Base-by-base conservation (phyloP, 345 rosid genomes). In the Raphanus sativus region DNA sequence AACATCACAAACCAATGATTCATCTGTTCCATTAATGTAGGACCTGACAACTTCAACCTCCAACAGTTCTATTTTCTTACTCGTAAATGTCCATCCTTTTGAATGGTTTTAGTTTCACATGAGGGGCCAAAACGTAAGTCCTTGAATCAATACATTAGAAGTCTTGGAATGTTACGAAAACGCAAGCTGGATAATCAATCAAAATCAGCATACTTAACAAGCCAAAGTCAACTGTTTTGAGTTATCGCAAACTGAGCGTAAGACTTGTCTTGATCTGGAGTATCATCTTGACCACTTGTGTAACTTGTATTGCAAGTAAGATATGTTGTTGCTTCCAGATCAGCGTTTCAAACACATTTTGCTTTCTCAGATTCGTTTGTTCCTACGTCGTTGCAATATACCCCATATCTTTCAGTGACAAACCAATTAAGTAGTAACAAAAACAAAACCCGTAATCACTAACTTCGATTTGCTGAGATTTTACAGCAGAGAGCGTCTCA, bases 211-310 rank as follows among this genome's bases (percentile, higher is more conserved):
- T 28, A 33, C 38, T 52, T 62, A 33, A 61, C 24, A 56, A 28
- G 1, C 65, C 59, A 75, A 55, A 58, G 36, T 65, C 1, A 52
- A 36, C 15, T 54, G 65, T 74, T 15, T 65, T 65, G 24, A 42
- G 64, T 33, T 33, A 33, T 33, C 74, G 21, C 54, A 58, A 24
- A 58, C 17, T 54, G 62, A 16, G 30, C 30, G 15, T n/a, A 1
- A 45, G 21, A 21, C 21, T 21, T n/a, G n/a, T n/a, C n/a, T 95
- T 97, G 13, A 92, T 95, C 82, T 95, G 91, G 62, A 95, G 73
- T 8, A 95, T 88, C 98, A 92, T 95, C 85, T 92, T 95, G 29
- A 95, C 97, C 26, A 92, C 99, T 80, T 95, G 96, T 7, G 98
- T 33, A 33, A 33, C 36, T 5, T 33, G 36, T 33, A 1, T 95